A percentile compares a stretch with the other conserved stretches of the same genome.
phyloP scores from a whole-genome alignment of 345 rosid species.

The Sisymbrium altissimum region DNA sequence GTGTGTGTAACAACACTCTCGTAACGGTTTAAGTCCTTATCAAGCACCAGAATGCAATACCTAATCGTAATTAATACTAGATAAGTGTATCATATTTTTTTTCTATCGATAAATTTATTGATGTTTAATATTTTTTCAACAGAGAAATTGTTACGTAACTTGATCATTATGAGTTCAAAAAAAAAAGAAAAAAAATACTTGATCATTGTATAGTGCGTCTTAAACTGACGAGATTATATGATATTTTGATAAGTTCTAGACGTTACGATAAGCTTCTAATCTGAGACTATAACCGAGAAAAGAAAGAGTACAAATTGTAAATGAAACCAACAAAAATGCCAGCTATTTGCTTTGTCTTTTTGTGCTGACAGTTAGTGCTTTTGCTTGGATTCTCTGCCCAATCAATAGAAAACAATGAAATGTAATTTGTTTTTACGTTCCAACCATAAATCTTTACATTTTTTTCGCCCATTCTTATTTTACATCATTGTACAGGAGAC shows the following conservation, averaged over 20 bases:
- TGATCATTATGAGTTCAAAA: too few species aligned
- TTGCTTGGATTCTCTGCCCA: constrained; percentile 1
- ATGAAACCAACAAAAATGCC: constrained; percentile 10
- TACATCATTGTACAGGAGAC: not conserved
- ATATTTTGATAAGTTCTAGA: not conserved
- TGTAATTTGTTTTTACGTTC: too few species aligned
- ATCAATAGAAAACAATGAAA: not conserved
- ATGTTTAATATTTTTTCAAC: too few species aligned
- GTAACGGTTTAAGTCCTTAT: not conserved
- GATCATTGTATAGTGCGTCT: not conserved
- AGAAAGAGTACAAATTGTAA: not conserved
- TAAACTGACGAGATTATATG: not conserved
- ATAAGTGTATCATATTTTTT: not conserved
- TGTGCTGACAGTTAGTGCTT: not conserved
- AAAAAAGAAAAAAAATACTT: too few species aligned
- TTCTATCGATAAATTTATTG: too few species aligned
- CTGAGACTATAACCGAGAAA: not conserved
- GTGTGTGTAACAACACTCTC: constrained; percentile 1
- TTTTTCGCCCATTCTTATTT: too few species aligned
- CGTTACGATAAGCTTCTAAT: not conserved
- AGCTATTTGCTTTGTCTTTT: constrained; percentile 17
- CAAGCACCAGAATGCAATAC: constrained; percentile 4
- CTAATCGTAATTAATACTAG: not conserved
- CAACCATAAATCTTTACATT: too few species aligned
- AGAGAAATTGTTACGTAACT: too few species aligned